Evolutionary conservation across 768 basidiomycete species (phyloP).

Genomic region (Sistotremastrum niveocremeum): DNA sequence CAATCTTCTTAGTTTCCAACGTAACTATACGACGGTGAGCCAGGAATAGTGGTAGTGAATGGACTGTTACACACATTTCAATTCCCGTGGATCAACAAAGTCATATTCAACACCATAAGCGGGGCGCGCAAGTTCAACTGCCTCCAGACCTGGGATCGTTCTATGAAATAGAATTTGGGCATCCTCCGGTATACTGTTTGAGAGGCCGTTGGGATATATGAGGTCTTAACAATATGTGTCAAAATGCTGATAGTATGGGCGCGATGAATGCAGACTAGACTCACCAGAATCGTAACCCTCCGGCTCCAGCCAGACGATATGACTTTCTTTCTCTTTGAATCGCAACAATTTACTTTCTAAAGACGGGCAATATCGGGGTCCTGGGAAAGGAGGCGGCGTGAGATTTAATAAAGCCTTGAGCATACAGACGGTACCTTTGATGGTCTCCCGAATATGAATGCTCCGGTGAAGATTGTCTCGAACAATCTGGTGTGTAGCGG

Average conservation of each 20-base stretch:
- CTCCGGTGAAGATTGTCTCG: conserved; percentile 63
- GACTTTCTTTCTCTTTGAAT: conserved; percentile 56
- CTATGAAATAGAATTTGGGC: conserved; percentile 73
- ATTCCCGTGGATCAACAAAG: conserved; percentile 74
- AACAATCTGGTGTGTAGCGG: conserved; percentile 61
- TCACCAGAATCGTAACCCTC: conserved; percentile 82
- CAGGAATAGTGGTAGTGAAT: background rate
- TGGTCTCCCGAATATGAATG: conserved; percentile 79
- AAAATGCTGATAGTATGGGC: background rate
- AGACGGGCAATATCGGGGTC: conserved; percentile 86
- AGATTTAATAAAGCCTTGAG: background rate
- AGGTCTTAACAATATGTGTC: conserved; percentile 34
- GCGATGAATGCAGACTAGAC: conserved; percentile 3
- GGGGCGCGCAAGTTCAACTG: conserved; percentile 68
- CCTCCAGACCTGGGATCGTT: conserved; percentile 74
- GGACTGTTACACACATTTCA: conserved; percentile 39
- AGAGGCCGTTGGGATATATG: conserved; percentile 84
- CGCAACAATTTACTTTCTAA: conserved; percentile 78
- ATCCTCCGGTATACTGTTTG: conserved; percentile 78
- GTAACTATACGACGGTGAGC: conserved; percentile 34
- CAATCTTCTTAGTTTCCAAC: conserved; percentile 74
- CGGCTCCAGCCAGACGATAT: conserved; percentile 81
- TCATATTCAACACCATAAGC: conserved; percentile 94
- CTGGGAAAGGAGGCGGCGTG: conserved; percentile 20
- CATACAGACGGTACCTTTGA: conserved; percentile 43